Evolutionary conservation across 2,329 filamentous ascomycete species (phyloP).

Genomic region (Fusarium sterilihyphosum): DNA sequence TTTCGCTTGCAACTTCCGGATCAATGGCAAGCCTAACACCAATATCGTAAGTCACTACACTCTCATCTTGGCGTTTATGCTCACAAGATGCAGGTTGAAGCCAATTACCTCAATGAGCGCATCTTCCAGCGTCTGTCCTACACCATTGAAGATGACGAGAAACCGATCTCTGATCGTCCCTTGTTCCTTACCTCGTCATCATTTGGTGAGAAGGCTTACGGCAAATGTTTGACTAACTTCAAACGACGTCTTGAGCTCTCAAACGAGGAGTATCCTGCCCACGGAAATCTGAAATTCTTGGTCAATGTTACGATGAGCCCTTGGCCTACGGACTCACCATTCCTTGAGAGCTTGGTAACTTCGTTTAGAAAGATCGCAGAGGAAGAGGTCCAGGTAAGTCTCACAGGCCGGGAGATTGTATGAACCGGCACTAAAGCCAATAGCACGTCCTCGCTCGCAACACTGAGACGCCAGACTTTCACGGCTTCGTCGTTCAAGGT

Average conservation of each 20-base stretch:
- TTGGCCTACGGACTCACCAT: background rate
- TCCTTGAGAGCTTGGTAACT: background rate
- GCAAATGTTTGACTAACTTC: background rate
- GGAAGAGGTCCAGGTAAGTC: background rate
- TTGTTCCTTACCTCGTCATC: background rate
- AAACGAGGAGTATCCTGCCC: background rate
- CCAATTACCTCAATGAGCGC: background rate
- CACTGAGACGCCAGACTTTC: background rate
- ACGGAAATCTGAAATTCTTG: background rate
- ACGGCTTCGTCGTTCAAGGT: background rate
- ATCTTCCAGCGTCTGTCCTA: background rate
- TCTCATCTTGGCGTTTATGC: fast-evolving
- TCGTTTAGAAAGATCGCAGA: background rate
- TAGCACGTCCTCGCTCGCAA: background rate
- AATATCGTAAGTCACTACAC: background rate
- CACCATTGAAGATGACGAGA: background rate
- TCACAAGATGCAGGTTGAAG: background rate
- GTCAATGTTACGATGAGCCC: background rate
- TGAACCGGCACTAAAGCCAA: fast-evolving
- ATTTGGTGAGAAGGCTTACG: background rate
- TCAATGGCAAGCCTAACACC: background rate
- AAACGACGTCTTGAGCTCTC: background rate
- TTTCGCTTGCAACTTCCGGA: background rate
- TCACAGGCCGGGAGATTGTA: fast-evolving
- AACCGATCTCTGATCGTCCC: background rate